These are phyloP conservation scores for Naganishia kalamii DNA, from an alignment of 768 basidiomycete genomes.

Conservation along the genomic window DNA sequence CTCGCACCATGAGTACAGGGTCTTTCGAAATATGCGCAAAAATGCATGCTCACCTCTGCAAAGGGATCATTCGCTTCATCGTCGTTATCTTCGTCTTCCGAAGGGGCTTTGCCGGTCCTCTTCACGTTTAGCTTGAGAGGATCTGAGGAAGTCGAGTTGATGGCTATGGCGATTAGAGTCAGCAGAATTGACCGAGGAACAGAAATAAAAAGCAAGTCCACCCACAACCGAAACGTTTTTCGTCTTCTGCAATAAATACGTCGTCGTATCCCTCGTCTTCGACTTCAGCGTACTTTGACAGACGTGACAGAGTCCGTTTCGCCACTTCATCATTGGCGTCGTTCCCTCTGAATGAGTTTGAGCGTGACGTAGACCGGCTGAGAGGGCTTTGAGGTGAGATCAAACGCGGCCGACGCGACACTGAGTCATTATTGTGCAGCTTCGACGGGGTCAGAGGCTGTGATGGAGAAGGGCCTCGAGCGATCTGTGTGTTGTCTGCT, in stretches of 20 bases:
- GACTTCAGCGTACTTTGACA: slow-evolving; percentile 78
- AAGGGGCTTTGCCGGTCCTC: slow-evolving; percentile 83
- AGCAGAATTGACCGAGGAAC: neutral
- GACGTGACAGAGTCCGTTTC: neutral
- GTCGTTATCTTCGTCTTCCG: slow-evolving; percentile 78
- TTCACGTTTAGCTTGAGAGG: slow-evolving; percentile 78
- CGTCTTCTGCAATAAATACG: slow-evolving; percentile 57
- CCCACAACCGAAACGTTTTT: slow-evolving; percentile 8
- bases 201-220: neutral
- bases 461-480: neutral
- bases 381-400: neutral
- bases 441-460: neutral
- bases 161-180: slow-evolving; percentile 14
- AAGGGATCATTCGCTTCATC: slow-evolving; percentile 63
- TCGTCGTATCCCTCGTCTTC: slow-evolving; percentile 93
- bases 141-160: slow-evolving; percentile 45
- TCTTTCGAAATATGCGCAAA: neutral
- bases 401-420: neutral
- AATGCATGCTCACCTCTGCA: slow-evolving; percentile 61
- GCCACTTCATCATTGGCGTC: slow-evolving; percentile 11
- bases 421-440: neutral
- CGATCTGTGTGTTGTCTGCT: neutral
- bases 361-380: slow-evolving; percentile 21
- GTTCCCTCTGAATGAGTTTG: slow-evolving; percentile 27
- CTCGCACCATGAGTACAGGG: too few species aligned